Evolutionary conservation across 2,329 filamentous ascomycete genomes (phyloP).

Genomic region (Zymoseptoria brevis): DNA sequence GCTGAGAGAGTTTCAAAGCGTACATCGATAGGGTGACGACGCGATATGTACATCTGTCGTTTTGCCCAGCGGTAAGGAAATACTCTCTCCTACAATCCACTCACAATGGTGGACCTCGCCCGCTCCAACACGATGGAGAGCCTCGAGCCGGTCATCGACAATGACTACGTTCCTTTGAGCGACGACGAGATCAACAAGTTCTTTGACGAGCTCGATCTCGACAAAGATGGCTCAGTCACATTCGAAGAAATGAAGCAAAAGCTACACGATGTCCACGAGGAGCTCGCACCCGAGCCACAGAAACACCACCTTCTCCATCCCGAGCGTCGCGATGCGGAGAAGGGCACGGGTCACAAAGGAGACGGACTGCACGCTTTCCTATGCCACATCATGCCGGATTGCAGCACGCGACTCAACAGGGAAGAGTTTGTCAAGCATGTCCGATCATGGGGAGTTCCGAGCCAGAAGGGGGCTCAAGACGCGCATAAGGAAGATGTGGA

Average conservation of each 20-base stretch:
- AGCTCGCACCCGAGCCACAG: conserved; percentile 42
- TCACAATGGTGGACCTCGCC: neutral
- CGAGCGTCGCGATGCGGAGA: conserved; percentile 21
- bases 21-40: neutral
- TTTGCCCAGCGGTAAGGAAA: neutral
- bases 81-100: neutral
- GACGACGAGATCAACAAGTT: conserved; percentile 47
- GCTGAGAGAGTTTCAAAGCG: neutral
- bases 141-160: conserved; percentile 8
- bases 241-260: conserved; percentile 47
- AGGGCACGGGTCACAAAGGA: conserved; percentile 10
- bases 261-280: conserved; percentile 45
- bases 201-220: conserved; percentile 45
- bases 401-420: conserved; percentile 38
- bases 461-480: conserved; percentile 48
- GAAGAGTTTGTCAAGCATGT: conserved; percentile 47
- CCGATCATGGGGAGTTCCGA: conserved; percentile 53
- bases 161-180: conserved; percentile 24
- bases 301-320: conserved; percentile 40
- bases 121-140: conserved; percentile 5
- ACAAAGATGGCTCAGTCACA: conserved; percentile 46
- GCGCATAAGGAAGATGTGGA: conserved; percentile 41
- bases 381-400: conserved; percentile 38
- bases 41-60: neutral
- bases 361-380: conserved; percentile 45